Conservation (phyloP, 2,329 filamentous ascomycete genomes). For the Cladosporium phlei region DNA sequence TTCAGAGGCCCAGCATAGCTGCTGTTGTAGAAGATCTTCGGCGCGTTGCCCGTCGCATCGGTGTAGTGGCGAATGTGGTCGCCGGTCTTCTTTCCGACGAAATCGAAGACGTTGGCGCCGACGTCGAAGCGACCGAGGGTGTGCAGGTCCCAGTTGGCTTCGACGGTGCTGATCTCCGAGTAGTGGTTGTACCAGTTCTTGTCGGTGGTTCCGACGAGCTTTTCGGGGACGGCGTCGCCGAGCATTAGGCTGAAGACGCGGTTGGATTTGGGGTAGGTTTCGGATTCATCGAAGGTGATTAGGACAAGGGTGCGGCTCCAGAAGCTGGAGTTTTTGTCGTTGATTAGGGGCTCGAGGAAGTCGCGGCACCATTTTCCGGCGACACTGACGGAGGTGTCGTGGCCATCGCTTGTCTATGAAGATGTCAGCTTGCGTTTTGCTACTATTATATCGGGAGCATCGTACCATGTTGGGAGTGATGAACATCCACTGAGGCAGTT, state of each 20-base stretch:
- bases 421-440: not conserved
- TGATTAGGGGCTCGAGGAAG: slow-evolving; percentile 67
- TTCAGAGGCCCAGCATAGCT: slow-evolving; percentile 34
- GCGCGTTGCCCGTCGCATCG: slow-evolving; percentile 24
- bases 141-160: slow-evolving; percentile 43
- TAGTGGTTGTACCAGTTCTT: slow-evolving; percentile 52
- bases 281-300: slow-evolving; percentile 74
- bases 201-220: slow-evolving; percentile 65
- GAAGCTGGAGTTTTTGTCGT: slow-evolving; percentile 57
- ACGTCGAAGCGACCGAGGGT: slow-evolving; percentile 45
- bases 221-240: slow-evolving; percentile 64
- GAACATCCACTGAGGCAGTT: slow-evolving; percentile 67
- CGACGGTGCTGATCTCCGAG: slow-evolving; percentile 41
- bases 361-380: slow-evolving; percentile 63
- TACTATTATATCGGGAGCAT: no score
- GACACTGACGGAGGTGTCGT: slow-evolving; percentile 66
- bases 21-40: slow-evolving; percentile 29
- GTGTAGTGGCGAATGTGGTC: slow-evolving; percentile 26
- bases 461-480: slow-evolving; percentile 64
- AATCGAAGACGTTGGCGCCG: slow-evolving; percentile 42
- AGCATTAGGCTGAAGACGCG: slow-evolving; percentile 65
- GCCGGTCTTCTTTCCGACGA: slow-evolving; percentile 35
- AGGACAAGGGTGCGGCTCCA: slow-evolving; percentile 71
- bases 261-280: slow-evolving; percentile 64
- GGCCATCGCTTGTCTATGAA: slow-evolving; percentile 55